Base-by-base conservation (phyloP, 495 filamentous ascomycete genomes). In the Cenococcum geophilum region DNA sequence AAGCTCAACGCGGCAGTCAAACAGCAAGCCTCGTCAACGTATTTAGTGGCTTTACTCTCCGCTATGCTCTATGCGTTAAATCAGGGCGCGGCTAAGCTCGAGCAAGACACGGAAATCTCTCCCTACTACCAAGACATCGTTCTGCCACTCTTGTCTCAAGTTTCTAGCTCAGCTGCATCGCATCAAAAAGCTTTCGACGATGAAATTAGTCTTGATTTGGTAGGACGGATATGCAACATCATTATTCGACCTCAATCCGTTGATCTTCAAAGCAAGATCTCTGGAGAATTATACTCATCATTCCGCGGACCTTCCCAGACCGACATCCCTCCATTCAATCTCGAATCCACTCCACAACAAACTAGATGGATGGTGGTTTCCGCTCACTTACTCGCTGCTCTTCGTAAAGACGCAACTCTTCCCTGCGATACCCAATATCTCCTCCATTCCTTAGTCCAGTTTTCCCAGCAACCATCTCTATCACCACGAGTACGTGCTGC, bases 1-100 rank as follows among this genome's bases (percentile, higher is more conserved):
- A 88, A 86, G 61, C 65, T 88, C n/a, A 76, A 81, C 34, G 60
- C 81, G 12, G 72, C 86, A 21, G 75, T 89, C 11, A 76, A 82
- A 57, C 80, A 78, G 66, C 77, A 80, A 36, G 75, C 81, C 37
- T 78, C 79, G 23, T 71, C 76, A 8, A 69, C 64, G 11, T 89
- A 88, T 66, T 76, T 83, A 18, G 73, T 75, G 22, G 80, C 82
- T 12, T 79, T 90, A 25, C 75, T 90, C 5, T 73, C 83, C 16
- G 87, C 86, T 0, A 70, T 89, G 49, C 76, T 87, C 9, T 87
- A 85, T 69, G 81, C 86, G 4, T 78, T 89, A 73, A 79, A 76
- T 37, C 77, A 80, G 63, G 78, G 81, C 48, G n/a, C 68, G 57
- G 1, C 21, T 25, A 69, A 79, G 51, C 74, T 83, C 62, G 69